These are phyloP conservation scores for Collybia nuda DNA, from an alignment of 768 basidiomycete species.

Conservation along the genomic window DNA sequence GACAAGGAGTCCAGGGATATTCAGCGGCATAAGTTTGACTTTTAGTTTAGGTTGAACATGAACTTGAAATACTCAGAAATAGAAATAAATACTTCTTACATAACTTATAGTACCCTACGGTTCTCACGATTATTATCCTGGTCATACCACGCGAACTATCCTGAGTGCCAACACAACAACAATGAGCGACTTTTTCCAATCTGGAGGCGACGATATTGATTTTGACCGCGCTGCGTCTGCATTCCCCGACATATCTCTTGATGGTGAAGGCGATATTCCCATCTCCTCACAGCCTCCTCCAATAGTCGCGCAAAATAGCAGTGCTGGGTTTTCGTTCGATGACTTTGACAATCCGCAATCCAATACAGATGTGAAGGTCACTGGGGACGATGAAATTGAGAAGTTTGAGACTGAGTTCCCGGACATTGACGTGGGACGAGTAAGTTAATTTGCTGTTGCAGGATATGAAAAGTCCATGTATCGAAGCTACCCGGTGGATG, in stretches of 20 bases:
- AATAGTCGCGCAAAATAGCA: slow-evolving; percentile 26
- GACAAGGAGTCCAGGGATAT: slow-evolving; percentile 68
- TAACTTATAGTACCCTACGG: not conserved
- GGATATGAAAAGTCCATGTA: too few species aligned
- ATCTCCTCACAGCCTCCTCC: slow-evolving; percentile 27
- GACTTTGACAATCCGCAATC: slow-evolving; percentile 55
- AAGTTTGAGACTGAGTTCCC: slow-evolving; percentile 87
- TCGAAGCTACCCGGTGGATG: too few species aligned
- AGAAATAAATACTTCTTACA: not conserved
- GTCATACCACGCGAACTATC: not conserved
- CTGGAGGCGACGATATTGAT: slow-evolving; percentile 63
- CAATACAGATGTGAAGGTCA: slow-evolving; percentile 62
- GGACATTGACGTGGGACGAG: slow-evolving; percentile 58
- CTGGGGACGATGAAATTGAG: slow-evolving; percentile 83
- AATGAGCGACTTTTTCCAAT: slow-evolving; percentile 28
- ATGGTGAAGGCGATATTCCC: slow-evolving; percentile 60
- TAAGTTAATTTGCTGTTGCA: slow-evolving; percentile 16
- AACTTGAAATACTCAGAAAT: not conserved
- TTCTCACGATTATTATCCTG: slow-evolving; percentile 18
- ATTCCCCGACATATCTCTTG: slow-evolving; percentile 83
- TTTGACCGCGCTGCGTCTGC: slow-evolving; percentile 80
- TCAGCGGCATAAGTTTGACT: slow-evolving; percentile 58
- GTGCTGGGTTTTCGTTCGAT: slow-evolving; percentile 62
- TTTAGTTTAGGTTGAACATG: too few species aligned
- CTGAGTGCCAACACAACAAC: slow-evolving; percentile 12